phyloP scores from a whole-genome alignment of 2,329 filamentous ascomycete species.

The Ophiostoma triangulosporum region DNA sequence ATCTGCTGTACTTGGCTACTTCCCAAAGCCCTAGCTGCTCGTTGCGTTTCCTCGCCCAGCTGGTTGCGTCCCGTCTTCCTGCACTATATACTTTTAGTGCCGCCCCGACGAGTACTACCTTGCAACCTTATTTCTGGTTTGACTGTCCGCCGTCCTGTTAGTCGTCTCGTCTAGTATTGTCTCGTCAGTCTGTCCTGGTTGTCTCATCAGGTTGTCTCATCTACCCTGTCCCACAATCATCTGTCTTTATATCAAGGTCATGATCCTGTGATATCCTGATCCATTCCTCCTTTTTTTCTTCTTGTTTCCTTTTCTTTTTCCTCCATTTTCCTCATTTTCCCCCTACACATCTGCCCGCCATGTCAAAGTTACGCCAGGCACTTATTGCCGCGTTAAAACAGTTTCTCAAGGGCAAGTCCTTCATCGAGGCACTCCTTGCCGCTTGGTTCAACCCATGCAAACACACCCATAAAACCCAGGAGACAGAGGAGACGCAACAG shows the following conservation, averaged over 20 bases:
- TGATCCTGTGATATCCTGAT: not conserved
- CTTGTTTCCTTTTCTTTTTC: not conserved
- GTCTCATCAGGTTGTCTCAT: not conserved
- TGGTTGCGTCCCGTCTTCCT: not conserved
- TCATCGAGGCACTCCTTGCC: conserved; percentile 42
- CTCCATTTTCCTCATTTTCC: not conserved
- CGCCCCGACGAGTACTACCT: not conserved
- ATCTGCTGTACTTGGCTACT: too few relatives aligned
- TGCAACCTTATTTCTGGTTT: not conserved
- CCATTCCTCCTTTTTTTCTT: not conserved
- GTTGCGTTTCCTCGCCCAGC: not conserved
- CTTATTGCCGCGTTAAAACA: conserved; percentile 44
- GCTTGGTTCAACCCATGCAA: conserved; percentile 32
- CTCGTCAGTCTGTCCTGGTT: not conserved
- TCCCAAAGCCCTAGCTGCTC: too few relatives aligned
- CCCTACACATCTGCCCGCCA: conserved; percentile 21
- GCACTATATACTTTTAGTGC: not conserved
- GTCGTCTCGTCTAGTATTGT: not conserved
- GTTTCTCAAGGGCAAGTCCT: conserved; percentile 43
- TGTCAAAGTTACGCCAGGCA: conserved; percentile 41
- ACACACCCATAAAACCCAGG: not conserved
- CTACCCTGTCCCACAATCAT: not conserved
- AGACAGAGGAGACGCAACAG: not conserved
- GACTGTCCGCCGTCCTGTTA: not conserved
- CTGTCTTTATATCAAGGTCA: not conserved